A percentile compares a stretch with the other conserved stretches of the same genome.
phyloP scores from a whole-genome alignment of 208 protist species.

The Strigomonas culicis region DNA sequence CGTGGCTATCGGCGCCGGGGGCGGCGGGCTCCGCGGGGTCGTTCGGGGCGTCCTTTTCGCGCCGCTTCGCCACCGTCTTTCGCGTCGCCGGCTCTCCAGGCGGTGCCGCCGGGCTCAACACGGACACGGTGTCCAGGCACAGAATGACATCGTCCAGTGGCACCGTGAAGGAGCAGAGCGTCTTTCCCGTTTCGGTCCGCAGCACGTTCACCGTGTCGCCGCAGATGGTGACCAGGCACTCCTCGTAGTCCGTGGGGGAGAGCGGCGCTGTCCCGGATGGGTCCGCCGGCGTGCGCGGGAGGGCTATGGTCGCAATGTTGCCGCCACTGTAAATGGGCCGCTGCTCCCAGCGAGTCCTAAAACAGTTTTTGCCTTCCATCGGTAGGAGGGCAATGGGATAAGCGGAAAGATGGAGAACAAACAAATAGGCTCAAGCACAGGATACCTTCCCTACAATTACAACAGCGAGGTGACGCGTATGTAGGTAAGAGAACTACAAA shows the following conservation, averaged over 20 bases:
- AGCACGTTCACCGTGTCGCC: slow-evolving; percentile 83
- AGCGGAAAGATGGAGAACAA: background rate
- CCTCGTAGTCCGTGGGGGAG: slow-evolving; percentile 13
- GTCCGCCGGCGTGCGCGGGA: slow-evolving; percentile 4
- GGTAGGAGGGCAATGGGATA: background rate
- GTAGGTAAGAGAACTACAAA: too few species aligned
- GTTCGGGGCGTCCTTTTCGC: background rate
- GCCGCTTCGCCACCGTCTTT: slow-evolving; percentile 1
- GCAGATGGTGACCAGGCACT: slow-evolving; percentile 75
- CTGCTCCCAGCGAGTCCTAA: slow-evolving; percentile 79
- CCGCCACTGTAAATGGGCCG: slow-evolving; percentile 85
- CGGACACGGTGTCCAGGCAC: slow-evolving; percentile 70
- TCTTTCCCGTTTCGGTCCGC: slow-evolving; percentile 36
- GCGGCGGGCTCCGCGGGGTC: background rate
- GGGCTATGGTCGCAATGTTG: slow-evolving; percentile 56
- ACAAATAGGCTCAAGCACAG: background rate
- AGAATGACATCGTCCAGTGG: slow-evolving; percentile 86
- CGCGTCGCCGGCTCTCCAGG: slow-evolving; percentile 4
- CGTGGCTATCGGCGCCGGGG: slow-evolving; percentile 15
- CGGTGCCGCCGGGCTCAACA: slow-evolving; percentile 14
- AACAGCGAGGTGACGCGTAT: too few species aligned
- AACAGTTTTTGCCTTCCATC: slow-evolving; percentile 90
- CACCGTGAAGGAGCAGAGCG: slow-evolving; percentile 68
- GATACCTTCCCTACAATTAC: background rate
- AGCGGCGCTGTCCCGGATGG: background rate